These are phyloP conservation scores for Clarireedia homoeocarpa DNA, from an alignment of 2,329 filamentous ascomycete genomes.

Conservation along the genomic window DNA sequence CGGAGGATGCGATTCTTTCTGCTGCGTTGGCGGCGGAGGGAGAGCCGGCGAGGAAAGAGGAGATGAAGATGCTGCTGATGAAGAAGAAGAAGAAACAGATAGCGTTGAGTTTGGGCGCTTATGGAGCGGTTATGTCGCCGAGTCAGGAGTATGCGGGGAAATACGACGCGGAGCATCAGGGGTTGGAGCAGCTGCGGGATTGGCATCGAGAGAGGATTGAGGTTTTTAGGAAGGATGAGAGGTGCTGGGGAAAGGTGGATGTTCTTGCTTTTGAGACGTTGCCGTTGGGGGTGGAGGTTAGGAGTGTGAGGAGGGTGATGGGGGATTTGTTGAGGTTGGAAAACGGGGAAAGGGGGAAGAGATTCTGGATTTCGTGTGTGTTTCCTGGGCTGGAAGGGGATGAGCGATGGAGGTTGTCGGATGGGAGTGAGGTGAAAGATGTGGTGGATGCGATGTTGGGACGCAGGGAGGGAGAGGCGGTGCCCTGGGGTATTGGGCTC, in stretches of 20 bases:
- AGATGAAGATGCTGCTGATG: slow-evolving; percentile 16
- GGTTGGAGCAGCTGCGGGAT: slow-evolving; percentile 35
- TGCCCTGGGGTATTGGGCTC: slow-evolving; percentile 57
- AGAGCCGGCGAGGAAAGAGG: slow-evolving; percentile 22
- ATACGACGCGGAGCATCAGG: slow-evolving; percentile 45
- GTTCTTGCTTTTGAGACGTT: slow-evolving; percentile 60
- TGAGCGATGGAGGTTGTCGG: slow-evolving; percentile 44
- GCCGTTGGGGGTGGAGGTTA: slow-evolving; percentile 53
- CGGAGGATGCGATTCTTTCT: slow-evolving; percentile 27
- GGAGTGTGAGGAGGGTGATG: slow-evolving; percentile 40
- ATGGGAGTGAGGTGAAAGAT: slow-evolving; percentile 41
- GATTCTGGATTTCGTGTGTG: slow-evolving; percentile 54
- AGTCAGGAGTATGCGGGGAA: slow-evolving; percentile 56
- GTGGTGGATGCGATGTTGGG: slow-evolving; percentile 34
- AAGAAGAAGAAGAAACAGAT: slow-evolving; percentile 23
- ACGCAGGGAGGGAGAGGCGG: slow-evolving; percentile 10
- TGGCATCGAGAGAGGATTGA: slow-evolving; percentile 52
- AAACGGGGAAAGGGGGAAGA: not conserved
- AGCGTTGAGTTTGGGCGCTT: slow-evolving; percentile 57
- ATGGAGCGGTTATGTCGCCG: slow-evolving; percentile 59
- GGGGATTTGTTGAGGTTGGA: not conserved
- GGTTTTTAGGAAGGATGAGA: slow-evolving; percentile 34
- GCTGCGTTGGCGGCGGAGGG: not conserved
- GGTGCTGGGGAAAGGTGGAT: slow-evolving; percentile 32
- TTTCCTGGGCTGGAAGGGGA: slow-evolving; percentile 40